These are phyloP conservation scores for Zalaria obscura DNA, from an alignment of 2,329 filamentous ascomycete genomes.

Conservation along the genomic window DNA sequence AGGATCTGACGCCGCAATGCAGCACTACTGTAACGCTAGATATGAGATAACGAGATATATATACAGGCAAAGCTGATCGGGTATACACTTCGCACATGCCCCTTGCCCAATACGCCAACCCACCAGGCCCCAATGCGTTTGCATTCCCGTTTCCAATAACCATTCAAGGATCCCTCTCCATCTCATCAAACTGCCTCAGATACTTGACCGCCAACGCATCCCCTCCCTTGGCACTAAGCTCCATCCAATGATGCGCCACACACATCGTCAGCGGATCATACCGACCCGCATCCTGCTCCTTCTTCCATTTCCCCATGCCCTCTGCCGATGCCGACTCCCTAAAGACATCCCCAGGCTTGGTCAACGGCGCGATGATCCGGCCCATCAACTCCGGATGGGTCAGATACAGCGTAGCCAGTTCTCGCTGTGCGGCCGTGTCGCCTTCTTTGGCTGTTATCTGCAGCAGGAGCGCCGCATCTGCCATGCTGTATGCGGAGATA, in stretches of 20 bases:
- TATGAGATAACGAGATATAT: too few species aligned
- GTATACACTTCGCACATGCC: too few species aligned
- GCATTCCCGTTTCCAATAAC: too few species aligned
- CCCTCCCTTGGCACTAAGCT: conserved; percentile 70
- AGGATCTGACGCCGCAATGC: too few species aligned
- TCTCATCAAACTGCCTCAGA: conserved; percentile 55
- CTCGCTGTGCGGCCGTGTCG: conserved; percentile 73
- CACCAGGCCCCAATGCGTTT: too few species aligned
- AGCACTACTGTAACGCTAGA: too few species aligned
- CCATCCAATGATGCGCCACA: conserved; percentile 95
- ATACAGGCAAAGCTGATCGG: too few species aligned
- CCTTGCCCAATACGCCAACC: too few species aligned
- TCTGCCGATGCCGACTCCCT: conserved; percentile 44
- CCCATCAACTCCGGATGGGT: conserved; percentile 76
- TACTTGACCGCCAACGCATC: conserved; percentile 75
- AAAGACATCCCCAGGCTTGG: conserved; percentile 77
- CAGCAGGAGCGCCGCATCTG: conserved; percentile 78
- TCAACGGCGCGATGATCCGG: conserved; percentile 68
- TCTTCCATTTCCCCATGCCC: conserved; percentile 53
- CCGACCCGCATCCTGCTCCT: conserved; percentile 45
- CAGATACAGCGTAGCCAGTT: conserved; percentile 85
- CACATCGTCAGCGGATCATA: conserved; percentile 85
- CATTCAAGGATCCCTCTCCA: conserved; percentile 40
- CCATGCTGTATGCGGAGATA: conserved; percentile 52
- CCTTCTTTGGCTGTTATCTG: conserved; percentile 91